Evolutionary conservation across 1,139 yeast genomes (phyloP), one percentile per base, ranked within the genome.

Genomic region (Pichia cactophila): DNA sequence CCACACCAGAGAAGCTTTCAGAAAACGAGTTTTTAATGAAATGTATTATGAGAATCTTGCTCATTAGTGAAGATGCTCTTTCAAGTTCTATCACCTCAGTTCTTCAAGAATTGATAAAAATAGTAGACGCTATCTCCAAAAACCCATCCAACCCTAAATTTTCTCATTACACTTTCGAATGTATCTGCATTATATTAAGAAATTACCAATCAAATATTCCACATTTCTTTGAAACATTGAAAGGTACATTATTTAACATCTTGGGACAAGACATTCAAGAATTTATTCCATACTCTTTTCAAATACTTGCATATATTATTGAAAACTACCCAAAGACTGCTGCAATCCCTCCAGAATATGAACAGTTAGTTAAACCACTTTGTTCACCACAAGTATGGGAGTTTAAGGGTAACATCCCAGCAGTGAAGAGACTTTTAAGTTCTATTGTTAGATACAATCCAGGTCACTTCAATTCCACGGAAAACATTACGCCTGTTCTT

Each of bases 91-190:
- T 74, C 47, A 56, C 71, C 11, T 74, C 79, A 20, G 71, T 83
- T 20, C 69, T 86, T 44, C 73, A 76, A 33, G 92, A 90, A 62
- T 71, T 92, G 43, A 68, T 89, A 48, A 72, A 75, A 46, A 86
- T 94, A 47, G 73, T 90, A 44, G 74, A 74, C 36, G 78, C 81
- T 26, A 87, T 90, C 47, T 74, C 90, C 39, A 83, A 82, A 59
- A 94, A 94, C 61, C 99, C 98, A 14, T 86, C 97, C 11, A 94
- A 94, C 65, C 98, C 99, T 26, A 80, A 83, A 58, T 94, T 92
- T 64, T 80, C 90, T 8, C 98, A 94, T 67, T 94, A 81, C 62
- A 75, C 86, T 2, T 94, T 94, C 66, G 99, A 94, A 71, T 77
- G 95, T 14, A 74, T 92, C 53, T 94, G 94, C 29, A 82, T 84